A percentile compares a stretch with the other conserved stretches of the same genome.
Conservation (phyloP, 768 basidiomycete species). For the Lactifluus piperatus region DNA sequence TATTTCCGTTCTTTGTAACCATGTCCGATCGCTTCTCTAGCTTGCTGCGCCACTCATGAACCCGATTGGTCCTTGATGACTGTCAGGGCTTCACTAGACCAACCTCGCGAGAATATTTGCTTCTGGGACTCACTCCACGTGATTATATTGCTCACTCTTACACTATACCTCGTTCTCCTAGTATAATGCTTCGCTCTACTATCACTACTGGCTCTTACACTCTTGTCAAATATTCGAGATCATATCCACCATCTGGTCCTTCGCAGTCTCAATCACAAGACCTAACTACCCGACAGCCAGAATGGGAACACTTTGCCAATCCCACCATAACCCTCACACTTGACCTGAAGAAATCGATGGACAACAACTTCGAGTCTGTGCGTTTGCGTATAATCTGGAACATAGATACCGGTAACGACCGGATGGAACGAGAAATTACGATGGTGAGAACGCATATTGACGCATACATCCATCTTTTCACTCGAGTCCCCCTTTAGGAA, state of each 20-base stretch:
- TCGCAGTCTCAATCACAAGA: slow-evolving; percentile 14
- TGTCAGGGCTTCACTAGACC: neutral
- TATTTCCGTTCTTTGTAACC: neutral
- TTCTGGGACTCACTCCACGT: neutral
- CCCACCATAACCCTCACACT: slow-evolving; percentile 55
- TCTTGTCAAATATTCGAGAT: slow-evolving; percentile 59
- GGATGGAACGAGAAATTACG: slow-evolving; percentile 45
- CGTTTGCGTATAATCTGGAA: slow-evolving; percentile 58
- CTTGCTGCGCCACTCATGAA: neutral
- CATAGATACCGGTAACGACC: slow-evolving; percentile 34
- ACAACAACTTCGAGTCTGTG: slow-evolving; percentile 50
- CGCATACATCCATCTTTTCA: slow-evolving; percentile 4
- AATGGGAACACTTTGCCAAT: slow-evolving; percentile 77
- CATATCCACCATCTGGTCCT: slow-evolving; percentile 35
- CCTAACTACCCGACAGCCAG: slow-evolving; percentile 28
- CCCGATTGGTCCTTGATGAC: neutral
- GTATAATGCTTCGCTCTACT: slow-evolving; percentile 40
- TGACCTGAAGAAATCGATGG: slow-evolving; percentile 42
- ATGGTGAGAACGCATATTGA: slow-evolving; percentile 43
- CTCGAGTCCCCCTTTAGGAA: slow-evolving; percentile 39
- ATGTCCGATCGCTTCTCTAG: neutral
- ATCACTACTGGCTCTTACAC: slow-evolving; percentile 49
- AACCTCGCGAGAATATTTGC: neutral
- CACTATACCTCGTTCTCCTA: neutral
- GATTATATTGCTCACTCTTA: neutral